Evolutionary conservation across 805 yeast species (phyloP).

Genomic region (Blastobotrys chiropterorum): DNA sequence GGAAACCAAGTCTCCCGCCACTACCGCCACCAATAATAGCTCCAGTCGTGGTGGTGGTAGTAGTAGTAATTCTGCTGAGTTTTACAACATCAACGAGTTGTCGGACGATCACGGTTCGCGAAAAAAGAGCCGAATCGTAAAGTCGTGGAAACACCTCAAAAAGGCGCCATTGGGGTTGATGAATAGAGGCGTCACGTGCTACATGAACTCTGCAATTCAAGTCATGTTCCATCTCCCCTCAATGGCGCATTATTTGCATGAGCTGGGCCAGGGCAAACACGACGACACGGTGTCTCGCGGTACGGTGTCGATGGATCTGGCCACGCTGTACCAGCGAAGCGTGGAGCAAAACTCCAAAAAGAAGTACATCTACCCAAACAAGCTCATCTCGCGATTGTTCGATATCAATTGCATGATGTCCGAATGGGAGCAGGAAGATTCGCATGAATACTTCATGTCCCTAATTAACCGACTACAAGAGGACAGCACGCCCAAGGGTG

Average conservation of each 20-base stretch:
- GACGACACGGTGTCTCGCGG: conserved; percentile 15
- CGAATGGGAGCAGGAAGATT: conserved; percentile 96
- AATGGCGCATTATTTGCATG: conserved; percentile 71
- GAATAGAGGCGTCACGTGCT: conserved; percentile 94
- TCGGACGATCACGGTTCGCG: conserved; percentile 60
- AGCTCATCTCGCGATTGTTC: conserved; percentile 59
- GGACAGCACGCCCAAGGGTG: conserved; percentile 88
- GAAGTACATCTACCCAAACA: conserved; percentile 61
- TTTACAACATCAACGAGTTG: conserved; percentile 54
- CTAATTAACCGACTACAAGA: conserved; percentile 82
- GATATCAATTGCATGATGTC: conserved; percentile 95
- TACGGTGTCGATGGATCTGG: conserved; percentile 29
- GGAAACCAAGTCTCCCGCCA: neutral
- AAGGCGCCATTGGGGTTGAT: conserved; percentile 62
- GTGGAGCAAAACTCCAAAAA: conserved; percentile 26
- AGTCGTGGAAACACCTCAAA: conserved; percentile 51
- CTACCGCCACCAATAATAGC: neutral
- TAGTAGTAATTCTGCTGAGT: conserved; percentile 30
- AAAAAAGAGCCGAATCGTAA: conserved; percentile 48
- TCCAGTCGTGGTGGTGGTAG: conserved; percentile 5
- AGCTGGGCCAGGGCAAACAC: conserved; percentile 51
- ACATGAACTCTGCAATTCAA: conserved; percentile 93
- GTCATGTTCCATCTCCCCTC: conserved; percentile 89
- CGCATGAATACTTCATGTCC: conserved; percentile 96
- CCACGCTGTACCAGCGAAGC: conserved; percentile 21